Evolutionary conservation across 768 basidiomycete genomes (phyloP), one percentile per base, ranked within the genome.

Genomic region (Cytidiella melzeri): DNA sequence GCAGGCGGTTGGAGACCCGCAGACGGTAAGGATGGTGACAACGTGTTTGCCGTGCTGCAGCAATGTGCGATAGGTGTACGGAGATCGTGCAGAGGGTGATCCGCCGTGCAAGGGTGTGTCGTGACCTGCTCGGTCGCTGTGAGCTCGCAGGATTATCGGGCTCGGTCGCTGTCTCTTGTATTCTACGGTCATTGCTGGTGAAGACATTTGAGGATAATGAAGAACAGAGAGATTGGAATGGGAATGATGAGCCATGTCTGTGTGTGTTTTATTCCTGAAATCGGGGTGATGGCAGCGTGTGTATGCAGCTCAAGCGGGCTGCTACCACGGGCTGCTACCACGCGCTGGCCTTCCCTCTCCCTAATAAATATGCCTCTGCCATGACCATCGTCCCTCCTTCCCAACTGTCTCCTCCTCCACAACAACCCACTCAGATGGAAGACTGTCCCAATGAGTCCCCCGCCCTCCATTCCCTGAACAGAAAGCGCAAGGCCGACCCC

Each of bases 401-500:
- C 52, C 49, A 49, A 48, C 57, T 60, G 49, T 51, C 58, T 55
- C 52, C 56, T 69, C 69, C 70, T 65, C 58, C 59, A 44, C 53
- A 50, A 55, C 52, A 45, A 50, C 46, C 45, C 51, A 54, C 57
- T 59, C 60, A 53, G 52, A 84, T 85, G 81, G 80, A 83, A 69
- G 74, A 81, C 72, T 72, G 80, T 55, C 73, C 77, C 57, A 77
- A 81, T 53, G 55, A 62, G 54, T 69, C 73, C 48, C 65, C 68
- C 56, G 74, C 75, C 51, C 51, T 65, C 58, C 73, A 68, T 44
- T 63, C 47, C 66, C 75, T 73, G 72, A 73, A 62, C 50, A 75
- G 80, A 62, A 87, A 87, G 67, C 80, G 85, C 57, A 87, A 88
- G 67, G 76, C 81, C 0, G 76, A 76, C 62, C 47, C 62, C 24